A percentile compares a stretch with the other conserved stretches of the same genome.
Conservation (phyloP, 2,329 filamentous ascomycete species). For the Cladorrhinum sp. region DNA sequence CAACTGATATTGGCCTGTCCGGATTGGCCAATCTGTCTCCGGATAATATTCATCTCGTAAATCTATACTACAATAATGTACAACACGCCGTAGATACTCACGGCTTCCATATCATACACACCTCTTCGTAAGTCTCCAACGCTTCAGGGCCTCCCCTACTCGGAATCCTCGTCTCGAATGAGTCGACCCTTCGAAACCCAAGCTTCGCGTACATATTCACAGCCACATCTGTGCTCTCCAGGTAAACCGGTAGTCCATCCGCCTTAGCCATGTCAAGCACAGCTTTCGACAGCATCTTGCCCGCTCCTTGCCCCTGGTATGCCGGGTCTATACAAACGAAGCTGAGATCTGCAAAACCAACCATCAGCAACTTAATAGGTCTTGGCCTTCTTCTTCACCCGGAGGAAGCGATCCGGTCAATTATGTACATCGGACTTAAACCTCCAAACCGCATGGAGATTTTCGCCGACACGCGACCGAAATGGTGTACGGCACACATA, state of each 20-base stretch:
- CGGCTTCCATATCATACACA: slow-evolving; percentile 32
- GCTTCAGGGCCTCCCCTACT: slow-evolving; percentile 15
- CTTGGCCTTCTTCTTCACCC: neutral
- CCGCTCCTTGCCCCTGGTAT: slow-evolving; percentile 37
- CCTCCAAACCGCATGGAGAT: neutral
- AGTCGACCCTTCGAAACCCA: slow-evolving; percentile 34
- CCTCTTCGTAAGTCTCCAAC: slow-evolving; percentile 31
- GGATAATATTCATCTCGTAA: slow-evolving; percentile 1
- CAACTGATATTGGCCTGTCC: neutral
- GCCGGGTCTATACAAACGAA: slow-evolving; percentile 40
- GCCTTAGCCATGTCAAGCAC: slow-evolving; percentile 34
- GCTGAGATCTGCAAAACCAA: slow-evolving; percentile 28
- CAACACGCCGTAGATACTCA: neutral
- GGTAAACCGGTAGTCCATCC: slow-evolving; percentile 35
- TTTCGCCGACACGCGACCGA: neutral
- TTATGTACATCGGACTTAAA: neutral
- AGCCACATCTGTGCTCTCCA: slow-evolving; percentile 40
- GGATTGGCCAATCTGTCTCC: neutral
- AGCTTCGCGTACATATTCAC: slow-evolving; percentile 38
- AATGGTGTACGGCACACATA: neutral
- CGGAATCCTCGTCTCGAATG: slow-evolving; percentile 38
- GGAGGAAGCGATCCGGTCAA: slow-evolving; percentile 6
- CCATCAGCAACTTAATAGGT: slow-evolving; percentile 5
- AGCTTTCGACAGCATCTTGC: slow-evolving; percentile 32
- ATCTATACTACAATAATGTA: neutral